Percentiles rank a stretch among this genome's conserved stretches.
phyloP scores from a whole-genome alignment of 345 rosid species.

The Bruguiera parviflora region DNA sequence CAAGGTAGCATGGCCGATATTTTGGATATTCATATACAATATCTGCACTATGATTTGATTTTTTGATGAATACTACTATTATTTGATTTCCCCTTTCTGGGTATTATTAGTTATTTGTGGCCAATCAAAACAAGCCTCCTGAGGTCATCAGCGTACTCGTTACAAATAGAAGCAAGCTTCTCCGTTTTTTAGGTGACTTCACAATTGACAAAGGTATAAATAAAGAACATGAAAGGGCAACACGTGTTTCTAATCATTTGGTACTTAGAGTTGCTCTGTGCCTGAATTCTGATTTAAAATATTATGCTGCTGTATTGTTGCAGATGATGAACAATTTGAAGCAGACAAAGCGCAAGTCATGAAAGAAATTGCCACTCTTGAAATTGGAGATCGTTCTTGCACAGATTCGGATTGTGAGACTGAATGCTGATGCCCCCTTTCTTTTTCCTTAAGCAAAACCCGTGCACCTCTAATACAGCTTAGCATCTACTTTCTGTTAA shows the following conservation, averaged over 20 bases:
- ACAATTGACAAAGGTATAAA: conserved; percentile 17
- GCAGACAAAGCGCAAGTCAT: conserved; percentile 37
- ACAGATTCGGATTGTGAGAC: conserved; percentile 15
- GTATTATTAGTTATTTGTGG: conserved; percentile 14
- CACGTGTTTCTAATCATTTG: neutral
- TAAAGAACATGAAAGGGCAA: neutral
- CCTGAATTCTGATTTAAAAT: neutral
- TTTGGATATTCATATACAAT: neutral
- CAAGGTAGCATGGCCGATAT: conserved; percentile 9
- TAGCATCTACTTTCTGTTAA: neutral
- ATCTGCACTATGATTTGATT: neutral
- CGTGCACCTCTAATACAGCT: neutral
- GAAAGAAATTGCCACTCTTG: conserved; percentile 31
- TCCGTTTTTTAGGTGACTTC: conserved; percentile 19
- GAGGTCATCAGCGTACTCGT: conserved; percentile 17
- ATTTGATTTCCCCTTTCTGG: neutral
- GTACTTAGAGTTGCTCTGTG: too few species aligned
- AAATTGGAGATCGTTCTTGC: conserved; percentile 21
- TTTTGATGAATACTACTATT: neutral
- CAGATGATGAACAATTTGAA: conserved; percentile 40
- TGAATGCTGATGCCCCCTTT: conserved; percentile 2
- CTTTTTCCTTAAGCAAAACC: neutral
- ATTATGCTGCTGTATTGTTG: neutral
- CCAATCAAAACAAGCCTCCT: conserved; percentile 22
- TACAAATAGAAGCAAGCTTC: conserved; percentile 20